phyloP scores from a whole-genome alignment of 2,329 filamentous ascomycete species.

The Diaporthe sp. region DNA sequence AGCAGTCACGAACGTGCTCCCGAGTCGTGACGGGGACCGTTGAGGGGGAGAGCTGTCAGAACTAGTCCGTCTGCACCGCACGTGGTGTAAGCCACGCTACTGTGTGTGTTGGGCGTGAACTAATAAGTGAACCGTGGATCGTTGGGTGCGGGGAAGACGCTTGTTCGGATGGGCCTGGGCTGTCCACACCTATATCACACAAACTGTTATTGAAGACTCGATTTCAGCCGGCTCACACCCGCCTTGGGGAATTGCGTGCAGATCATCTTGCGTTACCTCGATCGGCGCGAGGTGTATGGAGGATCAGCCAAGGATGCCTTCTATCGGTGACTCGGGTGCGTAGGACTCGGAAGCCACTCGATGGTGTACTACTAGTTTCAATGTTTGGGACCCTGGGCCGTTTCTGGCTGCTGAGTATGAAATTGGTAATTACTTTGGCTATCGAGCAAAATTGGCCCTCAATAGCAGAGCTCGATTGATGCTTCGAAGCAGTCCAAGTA shows the following conservation, averaged over 20 bases:
- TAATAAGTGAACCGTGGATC: neutral
- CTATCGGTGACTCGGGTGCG: neutral
- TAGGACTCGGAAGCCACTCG: neutral
- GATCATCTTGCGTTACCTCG: neutral
- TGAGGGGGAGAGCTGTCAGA: neutral
- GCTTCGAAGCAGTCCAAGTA: too few species aligned
- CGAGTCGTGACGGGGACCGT: neutral
- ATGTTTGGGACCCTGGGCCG: too few species aligned
- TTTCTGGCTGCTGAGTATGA: neutral
- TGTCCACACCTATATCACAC: neutral
- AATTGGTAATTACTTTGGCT: too few species aligned
- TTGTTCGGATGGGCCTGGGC: neutral
- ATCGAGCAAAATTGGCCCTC: too few species aligned
- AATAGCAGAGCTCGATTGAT: too few species aligned
- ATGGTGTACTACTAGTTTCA: too few species aligned
- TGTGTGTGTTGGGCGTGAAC: neutral
- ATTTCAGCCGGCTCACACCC: neutral
- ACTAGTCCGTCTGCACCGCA: neutral
- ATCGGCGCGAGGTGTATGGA: neutral
- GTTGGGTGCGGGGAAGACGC: conserved; percentile 11
- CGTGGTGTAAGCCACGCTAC: conserved; percentile 4
- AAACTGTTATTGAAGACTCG: neutral
- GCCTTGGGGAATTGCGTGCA: neutral
- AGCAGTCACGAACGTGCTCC: neutral
- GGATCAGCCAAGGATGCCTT: neutral